phyloP scores from a whole-genome alignment of 2,329 filamentous ascomycete species.

The Cordyceps cicadae region DNA sequence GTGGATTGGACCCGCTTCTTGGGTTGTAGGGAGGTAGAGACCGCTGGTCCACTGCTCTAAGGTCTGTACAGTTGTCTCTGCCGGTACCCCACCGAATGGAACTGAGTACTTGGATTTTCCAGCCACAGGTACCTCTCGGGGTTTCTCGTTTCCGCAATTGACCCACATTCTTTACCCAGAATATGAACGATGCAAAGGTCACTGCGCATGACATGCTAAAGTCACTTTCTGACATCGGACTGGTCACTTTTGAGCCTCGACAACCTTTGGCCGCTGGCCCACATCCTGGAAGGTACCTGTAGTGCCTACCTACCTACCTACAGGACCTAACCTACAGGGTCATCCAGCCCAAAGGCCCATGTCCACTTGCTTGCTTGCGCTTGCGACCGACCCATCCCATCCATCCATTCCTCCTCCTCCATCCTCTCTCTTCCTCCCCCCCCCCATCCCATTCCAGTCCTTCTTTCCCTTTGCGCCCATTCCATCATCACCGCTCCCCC shows the following conservation, averaged over 20 bases:
- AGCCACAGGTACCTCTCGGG: background rate
- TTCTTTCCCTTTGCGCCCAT: slow-evolving; percentile 25
- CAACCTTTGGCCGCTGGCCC: background rate
- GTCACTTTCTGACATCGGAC: background rate
- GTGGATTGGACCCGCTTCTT: background rate
- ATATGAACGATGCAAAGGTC: background rate
- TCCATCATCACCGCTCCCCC: slow-evolving; percentile 16
- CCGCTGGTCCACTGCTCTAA: background rate
- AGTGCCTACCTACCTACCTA: too few species aligned
- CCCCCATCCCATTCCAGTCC: slow-evolving; percentile 25
- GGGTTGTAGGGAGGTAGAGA: too few species aligned
- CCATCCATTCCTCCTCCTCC: slow-evolving; percentile 12
- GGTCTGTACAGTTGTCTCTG: background rate
- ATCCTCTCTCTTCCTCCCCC: slow-evolving; percentile 17
- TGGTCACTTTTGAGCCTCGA: background rate
- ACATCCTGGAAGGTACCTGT: background rate
- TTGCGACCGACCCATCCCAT: background rate
- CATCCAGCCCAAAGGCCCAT: slow-evolving; percentile 13
- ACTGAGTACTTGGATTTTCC: background rate
- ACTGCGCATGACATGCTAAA: background rate
- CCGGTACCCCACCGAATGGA: background rate
- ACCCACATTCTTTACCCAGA: background rate
- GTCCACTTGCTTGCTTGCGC: slow-evolving; percentile 1
- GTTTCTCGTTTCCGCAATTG: background rate
- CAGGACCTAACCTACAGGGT: too few species aligned